Evolutionary conservation across 805 yeast species (phyloP).

Genomic region (Komagataella populi): DNA sequence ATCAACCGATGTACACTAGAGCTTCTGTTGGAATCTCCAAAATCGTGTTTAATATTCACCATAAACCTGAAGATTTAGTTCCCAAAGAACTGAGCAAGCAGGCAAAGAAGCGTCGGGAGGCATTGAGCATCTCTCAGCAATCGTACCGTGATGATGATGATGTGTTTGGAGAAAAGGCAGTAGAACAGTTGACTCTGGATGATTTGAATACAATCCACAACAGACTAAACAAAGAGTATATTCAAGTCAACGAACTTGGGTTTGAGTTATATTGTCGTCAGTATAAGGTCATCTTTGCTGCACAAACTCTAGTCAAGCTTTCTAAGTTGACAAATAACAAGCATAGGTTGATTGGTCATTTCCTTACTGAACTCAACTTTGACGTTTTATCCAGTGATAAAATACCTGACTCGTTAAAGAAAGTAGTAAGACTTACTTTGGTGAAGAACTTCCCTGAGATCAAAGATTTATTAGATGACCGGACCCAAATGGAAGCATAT

Average conservation of each 20-base stretch:
- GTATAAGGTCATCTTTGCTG: constrained; percentile 29
- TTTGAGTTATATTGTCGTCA: constrained; percentile 24
- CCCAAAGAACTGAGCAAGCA: constrained; percentile 24
- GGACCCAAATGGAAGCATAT: not conserved
- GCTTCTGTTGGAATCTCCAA: constrained; percentile 52
- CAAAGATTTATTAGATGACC: constrained; percentile 3
- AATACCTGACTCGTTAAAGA: constrained; percentile 10
- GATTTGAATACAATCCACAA: constrained; percentile 21
- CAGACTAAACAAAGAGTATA: constrained; percentile 27
- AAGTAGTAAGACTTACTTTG: constrained; percentile 12
- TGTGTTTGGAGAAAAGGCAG: constrained; percentile 36
- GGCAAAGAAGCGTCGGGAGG: constrained; percentile 41
- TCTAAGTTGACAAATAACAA: constrained; percentile 5
- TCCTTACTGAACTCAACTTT: constrained; percentile 7
- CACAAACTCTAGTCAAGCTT: constrained; percentile 26
- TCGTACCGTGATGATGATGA: constrained; percentile 38
- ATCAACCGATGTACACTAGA: constrained; percentile 60
- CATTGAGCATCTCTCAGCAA: constrained; percentile 27
- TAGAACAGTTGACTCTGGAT: constrained; percentile 20
- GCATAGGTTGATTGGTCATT: constrained; percentile 9
- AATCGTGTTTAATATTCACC: constrained; percentile 31
- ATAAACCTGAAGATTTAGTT: constrained; percentile 4
- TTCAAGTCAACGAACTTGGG: constrained; percentile 24
- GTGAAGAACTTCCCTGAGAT: constrained; percentile 8
- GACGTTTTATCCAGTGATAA: constrained; percentile 4